A percentile compares a stretch with the other conserved stretches of the same genome.
Conservation (phyloP, 2,329 filamentous ascomycete species). For the Stagonosporopsis cucurbitacearum region DNA sequence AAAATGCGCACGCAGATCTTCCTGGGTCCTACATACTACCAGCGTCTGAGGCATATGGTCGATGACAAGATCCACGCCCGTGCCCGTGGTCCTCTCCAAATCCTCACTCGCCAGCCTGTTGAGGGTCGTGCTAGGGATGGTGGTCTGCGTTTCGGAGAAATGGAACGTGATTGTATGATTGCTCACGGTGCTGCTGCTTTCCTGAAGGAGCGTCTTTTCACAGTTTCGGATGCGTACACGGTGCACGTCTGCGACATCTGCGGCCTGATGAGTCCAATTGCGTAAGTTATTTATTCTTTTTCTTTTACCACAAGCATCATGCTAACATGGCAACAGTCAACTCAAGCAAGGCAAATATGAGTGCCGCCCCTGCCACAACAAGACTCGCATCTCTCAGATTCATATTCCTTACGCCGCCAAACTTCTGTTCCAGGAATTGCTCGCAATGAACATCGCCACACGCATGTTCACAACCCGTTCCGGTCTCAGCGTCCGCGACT, state of each 20-base stretch:
- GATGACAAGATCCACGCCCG: conserved; percentile 99
- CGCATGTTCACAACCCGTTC: conserved; percentile 94
- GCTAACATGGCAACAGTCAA: conserved; percentile 64
- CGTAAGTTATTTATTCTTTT: conserved; percentile 75
- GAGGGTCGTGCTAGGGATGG: conserved; percentile 98
- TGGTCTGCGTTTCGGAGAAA: conserved; percentile 99
- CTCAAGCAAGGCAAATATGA: conserved; percentile 96
- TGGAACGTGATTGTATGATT: conserved; percentile 99
- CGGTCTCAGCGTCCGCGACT: conserved; percentile 70
- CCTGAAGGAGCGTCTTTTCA: conserved; percentile 95
- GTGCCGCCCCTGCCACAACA: conserved; percentile 97
- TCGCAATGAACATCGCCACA: conserved; percentile 97
- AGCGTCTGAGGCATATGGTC: conserved; percentile 98
- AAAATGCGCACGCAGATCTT: conserved; percentile 96
- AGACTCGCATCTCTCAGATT: conserved; percentile 97
- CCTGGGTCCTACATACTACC: conserved; percentile 97
- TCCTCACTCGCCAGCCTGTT: conserved; percentile 94
- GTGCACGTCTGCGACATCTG: conserved; percentile 99
- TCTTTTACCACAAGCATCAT: not conserved
- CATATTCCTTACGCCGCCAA: conserved; percentile 98
- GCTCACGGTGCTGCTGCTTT: conserved; percentile 97
- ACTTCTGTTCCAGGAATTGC: conserved; percentile 96
- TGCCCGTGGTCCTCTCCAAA: conserved; percentile 94
- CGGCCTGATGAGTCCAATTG: conserved; percentile 97
- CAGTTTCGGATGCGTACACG: conserved; percentile 96